phyloP scores from a whole-genome alignment of 257 asterid genomes.

The Jasminum sambac region DNA sequence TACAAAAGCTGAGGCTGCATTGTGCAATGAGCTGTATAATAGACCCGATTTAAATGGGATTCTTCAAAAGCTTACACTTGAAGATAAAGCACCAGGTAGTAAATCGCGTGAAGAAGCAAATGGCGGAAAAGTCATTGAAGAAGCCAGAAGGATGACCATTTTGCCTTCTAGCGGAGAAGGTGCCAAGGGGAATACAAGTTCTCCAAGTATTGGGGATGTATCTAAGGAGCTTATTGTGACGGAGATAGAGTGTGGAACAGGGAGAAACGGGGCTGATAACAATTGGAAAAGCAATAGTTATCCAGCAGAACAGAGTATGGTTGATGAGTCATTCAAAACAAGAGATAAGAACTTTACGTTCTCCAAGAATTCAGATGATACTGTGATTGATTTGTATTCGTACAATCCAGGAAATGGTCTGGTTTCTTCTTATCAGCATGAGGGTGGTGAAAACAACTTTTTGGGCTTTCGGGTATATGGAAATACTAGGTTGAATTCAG shows the following conservation, averaged over 20 bases:
- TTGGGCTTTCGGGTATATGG: conserved; percentile 59
- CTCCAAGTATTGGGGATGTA: conserved; percentile 40
- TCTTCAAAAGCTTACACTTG: conserved; percentile 62
- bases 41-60: conserved; percentile 63
- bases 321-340: conserved; percentile 45
- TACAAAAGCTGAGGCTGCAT: conserved; percentile 87
- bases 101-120: conserved; percentile 48
- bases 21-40: conserved; percentile 70
- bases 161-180: conserved; percentile 37
- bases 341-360: conserved; percentile 60
- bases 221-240: conserved; percentile 85
- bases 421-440: conserved; percentile 45
- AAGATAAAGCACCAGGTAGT: conserved; percentile 52
- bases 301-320: conserved; percentile 47
- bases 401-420: conserved; percentile 50
- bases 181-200: conserved; percentile 34
- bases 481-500: conserved; percentile 39
- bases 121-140: conserved; percentile 41
- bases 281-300: conserved; percentile 49
- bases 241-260: conserved; percentile 78
- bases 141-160: conserved; percentile 32
- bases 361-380: conserved; percentile 59
- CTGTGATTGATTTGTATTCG: conserved; percentile 63
- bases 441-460: conserved; percentile 42
- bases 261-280: conserved; percentile 50